phyloP scores from a whole-genome alignment of 2,329 filamentous ascomycete genomes.

The Diplodia scrobiculata region DNA sequence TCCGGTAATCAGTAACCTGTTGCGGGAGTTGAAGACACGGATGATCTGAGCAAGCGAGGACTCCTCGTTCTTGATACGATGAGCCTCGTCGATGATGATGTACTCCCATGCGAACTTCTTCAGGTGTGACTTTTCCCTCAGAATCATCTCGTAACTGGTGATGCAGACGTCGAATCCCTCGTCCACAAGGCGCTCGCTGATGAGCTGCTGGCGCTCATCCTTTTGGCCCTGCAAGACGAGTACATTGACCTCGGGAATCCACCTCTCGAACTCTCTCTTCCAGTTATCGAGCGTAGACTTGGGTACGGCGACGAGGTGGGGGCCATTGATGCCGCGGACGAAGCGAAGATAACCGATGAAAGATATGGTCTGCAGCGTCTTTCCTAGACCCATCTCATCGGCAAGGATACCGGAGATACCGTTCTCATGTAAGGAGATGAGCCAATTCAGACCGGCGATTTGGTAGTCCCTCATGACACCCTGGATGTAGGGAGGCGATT shows the following conservation, averaged over 20 bases:
- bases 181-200: constrained; percentile 86
- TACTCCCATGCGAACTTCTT: constrained; percentile 99
- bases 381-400: constrained; percentile 98
- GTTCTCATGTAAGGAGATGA: constrained; percentile 96
- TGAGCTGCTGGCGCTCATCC: constrained; percentile 84
- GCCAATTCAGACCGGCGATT: constrained; percentile 92
- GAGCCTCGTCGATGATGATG: constrained; percentile 97
- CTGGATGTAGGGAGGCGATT: constrained; percentile 87
- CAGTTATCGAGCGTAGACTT: constrained; percentile 99
- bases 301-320: constrained; percentile 87
- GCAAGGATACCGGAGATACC: constrained; percentile 97
- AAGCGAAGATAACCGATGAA: constrained; percentile 95
- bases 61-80: constrained; percentile 99
- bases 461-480: constrained; percentile 96
- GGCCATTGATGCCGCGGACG: constrained; percentile 83
- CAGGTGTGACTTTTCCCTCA: constrained; percentile 88
- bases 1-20: constrained; percentile 91
- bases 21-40: constrained; percentile 91
- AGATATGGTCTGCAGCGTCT: constrained; percentile 95
- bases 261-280: constrained; percentile 89
- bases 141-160: constrained; percentile 98
- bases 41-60: constrained; percentile 96
- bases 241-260: constrained; percentile 95
- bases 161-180: constrained; percentile 98
- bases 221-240: constrained; percentile 93